Evolutionary conservation across 345 rosid genomes (phyloP).

Genomic region (Aquilaria sinensis): DNA sequence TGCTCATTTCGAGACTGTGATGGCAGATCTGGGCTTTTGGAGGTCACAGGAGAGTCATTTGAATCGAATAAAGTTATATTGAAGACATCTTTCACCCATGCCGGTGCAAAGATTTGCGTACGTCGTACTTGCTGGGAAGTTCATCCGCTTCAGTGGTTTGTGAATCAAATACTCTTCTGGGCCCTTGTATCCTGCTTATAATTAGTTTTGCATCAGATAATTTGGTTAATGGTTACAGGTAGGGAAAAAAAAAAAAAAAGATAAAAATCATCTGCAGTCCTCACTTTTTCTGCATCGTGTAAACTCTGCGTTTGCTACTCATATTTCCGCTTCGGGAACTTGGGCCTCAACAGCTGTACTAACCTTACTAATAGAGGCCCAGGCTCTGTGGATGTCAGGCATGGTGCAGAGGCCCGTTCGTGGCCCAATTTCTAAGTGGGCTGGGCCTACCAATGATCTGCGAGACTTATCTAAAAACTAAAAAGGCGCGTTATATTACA

Average conservation of each 20-base stretch:
- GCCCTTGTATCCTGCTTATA: slow-evolving; percentile 3
- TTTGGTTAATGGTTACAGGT: slow-evolving; percentile 1
- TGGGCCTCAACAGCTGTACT: no score
- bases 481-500: no score
- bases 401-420: no score
- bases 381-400: no score
- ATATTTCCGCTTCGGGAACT: no score
- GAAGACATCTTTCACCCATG: not conserved
- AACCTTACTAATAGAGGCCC: no score
- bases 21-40: slow-evolving; percentile 96
- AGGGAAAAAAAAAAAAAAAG: not conserved
- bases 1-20: slow-evolving; percentile 13
- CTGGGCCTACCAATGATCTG: no score
- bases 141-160: not conserved
- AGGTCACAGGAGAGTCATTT: slow-evolving; percentile 66
- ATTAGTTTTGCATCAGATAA: not conserved
- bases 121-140: not conserved
- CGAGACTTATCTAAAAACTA: no score
- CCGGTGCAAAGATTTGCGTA: not conserved
- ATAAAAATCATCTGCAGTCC: no score
- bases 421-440: no score
- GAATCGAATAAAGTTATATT: slow-evolving; percentile 11
- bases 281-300: no score
- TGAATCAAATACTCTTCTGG: not conserved
- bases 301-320: no score